Evolutionary conservation across 768 basidiomycete genomes (phyloP).

Genomic region (Leccinum aurantiacum): DNA sequence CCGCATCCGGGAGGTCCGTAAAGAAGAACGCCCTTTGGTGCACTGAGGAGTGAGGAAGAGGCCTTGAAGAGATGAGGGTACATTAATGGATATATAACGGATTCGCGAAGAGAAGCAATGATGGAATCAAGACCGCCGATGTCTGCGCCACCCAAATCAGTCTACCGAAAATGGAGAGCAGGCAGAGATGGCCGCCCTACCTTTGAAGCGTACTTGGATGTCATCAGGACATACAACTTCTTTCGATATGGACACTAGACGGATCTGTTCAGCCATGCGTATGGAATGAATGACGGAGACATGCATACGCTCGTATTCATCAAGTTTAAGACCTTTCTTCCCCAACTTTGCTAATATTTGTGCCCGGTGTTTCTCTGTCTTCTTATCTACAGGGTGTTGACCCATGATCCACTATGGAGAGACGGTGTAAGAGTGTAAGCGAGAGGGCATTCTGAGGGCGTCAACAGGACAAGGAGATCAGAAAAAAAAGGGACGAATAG

Average conservation of each 20-base stretch:
- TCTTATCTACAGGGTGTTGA: constrained; percentile 49
- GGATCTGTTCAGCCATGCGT: neutral
- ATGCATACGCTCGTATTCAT: constrained; percentile 85
- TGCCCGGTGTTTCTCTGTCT: constrained; percentile 65
- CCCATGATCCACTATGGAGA: constrained; percentile 64
- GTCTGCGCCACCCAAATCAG: constrained; percentile 42
- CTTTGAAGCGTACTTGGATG: constrained; percentile 72
- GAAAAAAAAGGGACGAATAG: neutral
- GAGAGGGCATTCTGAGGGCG: neutral
- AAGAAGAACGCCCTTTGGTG: constrained; percentile 94
- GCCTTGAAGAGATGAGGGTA: constrained; percentile 86
- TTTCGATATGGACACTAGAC: constrained; percentile 76
- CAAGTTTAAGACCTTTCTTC: constrained; percentile 70
- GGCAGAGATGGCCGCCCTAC: constrained; percentile 40
- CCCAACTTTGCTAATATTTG: constrained; percentile 71
- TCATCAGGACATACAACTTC: constrained; percentile 94
- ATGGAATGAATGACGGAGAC: neutral
- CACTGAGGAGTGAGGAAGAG: constrained; percentile 77
- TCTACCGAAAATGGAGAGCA: neutral
- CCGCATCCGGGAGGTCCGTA: constrained; percentile 98
- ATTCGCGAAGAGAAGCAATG: constrained; percentile 86
- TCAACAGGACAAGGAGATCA: neutral
- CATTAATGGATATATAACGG: constrained; percentile 91
- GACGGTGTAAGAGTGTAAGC: neutral
- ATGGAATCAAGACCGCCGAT: constrained; percentile 94